These are phyloP conservation scores for Calonectria multiphialidica DNA, from an alignment of 2,329 filamentous ascomycete genomes.

Conservation along the genomic window DNA sequence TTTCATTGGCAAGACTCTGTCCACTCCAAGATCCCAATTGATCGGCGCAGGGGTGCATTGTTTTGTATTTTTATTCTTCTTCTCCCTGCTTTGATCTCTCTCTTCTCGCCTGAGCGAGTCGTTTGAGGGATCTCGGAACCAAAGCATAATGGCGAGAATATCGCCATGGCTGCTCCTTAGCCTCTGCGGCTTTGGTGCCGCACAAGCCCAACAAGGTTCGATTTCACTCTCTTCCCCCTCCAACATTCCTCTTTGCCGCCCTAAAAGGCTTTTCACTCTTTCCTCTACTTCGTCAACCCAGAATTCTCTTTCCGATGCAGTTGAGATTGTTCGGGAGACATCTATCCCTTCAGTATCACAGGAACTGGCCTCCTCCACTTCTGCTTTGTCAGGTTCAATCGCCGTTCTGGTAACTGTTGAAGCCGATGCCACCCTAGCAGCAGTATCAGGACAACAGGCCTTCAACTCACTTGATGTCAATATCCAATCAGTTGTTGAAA, in stretches of 20 bases:
- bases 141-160: conserved; percentile 8
- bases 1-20: background rate
- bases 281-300: background rate
- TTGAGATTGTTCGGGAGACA: background rate
- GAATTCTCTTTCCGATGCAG: background rate
- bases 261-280: background rate
- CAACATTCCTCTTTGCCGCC: conserved; percentile 1
- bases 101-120: background rate
- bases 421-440: background rate
- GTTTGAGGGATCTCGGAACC: conserved; percentile 6
- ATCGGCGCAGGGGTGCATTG: conserved; percentile 15
- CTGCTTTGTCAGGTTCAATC: background rate
- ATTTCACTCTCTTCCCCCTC: conserved; percentile 4
- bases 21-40: background rate
- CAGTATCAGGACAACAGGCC: too few relatives aligned
- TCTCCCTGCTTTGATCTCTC: background rate
- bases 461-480: background rate
- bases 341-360: background rate
- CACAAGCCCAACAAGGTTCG: conserved; percentile 23
- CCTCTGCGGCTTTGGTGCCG: conserved; percentile 11
- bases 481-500: background rate
- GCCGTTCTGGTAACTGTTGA: background rate
- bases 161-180: conserved; percentile 16
- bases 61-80: background rate
- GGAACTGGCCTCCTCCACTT: conserved; percentile 19